Conservation (phyloP, 2,329 filamentous ascomycete species). For the Lecanicillium sp. region DNA sequence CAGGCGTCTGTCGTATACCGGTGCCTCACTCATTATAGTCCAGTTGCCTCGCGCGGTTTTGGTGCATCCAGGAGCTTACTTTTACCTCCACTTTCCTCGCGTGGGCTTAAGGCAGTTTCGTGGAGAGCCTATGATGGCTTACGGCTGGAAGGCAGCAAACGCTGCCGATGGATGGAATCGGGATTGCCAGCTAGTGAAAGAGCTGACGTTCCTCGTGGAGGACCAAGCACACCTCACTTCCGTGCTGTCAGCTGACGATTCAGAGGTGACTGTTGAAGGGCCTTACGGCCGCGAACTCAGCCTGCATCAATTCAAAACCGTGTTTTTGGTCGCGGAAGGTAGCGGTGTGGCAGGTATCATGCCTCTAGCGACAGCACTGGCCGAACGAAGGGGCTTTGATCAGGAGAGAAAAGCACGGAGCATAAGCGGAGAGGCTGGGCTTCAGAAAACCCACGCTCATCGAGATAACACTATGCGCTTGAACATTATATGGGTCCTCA, state of each 20-base stretch:
- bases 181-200: not conserved
- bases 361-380: not conserved
- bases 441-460: no score
- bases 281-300: not conserved
- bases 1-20: no score
- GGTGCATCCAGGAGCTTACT: not conserved
- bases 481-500: not conserved
- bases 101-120: not conserved
- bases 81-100: not conserved
- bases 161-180: not conserved
- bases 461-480: not conserved
- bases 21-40: not conserved
- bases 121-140: not conserved
- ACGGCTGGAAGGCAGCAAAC: not conserved
- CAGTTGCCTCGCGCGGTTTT: not conserved
- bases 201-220: conserved; percentile 1
- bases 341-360: not conserved
- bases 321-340: not conserved
- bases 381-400: not conserved
- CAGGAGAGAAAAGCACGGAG: not conserved
- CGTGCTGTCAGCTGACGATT: not conserved
- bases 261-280: not conserved
- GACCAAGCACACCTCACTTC: not conserved
- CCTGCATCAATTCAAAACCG: conserved; percentile 1
- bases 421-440: not conserved